Evolutionary conservation across 2,329 filamentous ascomycete genomes (phyloP).

Genomic region (Beauveria bassiana): DNA sequence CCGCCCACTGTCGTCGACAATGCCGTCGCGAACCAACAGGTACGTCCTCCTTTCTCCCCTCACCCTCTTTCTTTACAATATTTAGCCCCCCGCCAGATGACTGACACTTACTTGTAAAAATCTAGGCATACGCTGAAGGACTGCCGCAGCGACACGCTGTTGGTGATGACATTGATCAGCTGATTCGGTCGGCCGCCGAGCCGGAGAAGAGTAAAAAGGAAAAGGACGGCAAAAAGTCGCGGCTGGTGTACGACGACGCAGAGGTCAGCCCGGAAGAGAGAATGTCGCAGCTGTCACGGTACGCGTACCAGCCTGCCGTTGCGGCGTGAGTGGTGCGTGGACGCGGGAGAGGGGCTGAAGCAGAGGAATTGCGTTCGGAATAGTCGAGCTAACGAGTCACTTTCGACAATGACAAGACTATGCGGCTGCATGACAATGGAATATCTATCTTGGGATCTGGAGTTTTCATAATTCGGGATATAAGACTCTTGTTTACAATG

Average conservation of each 20-base stretch:
- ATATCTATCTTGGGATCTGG: constrained; percentile 2
- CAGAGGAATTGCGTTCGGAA: background rate
- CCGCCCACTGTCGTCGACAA: constrained; percentile 27
- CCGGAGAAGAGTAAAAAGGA: constrained; percentile 56
- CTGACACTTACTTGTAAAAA: background rate
- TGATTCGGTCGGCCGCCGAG: constrained; percentile 57
- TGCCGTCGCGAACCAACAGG: background rate
- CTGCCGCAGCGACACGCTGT: constrained; percentile 24
- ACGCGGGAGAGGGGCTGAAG: background rate
- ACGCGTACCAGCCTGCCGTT: constrained; percentile 46
- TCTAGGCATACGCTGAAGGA: constrained; percentile 17
- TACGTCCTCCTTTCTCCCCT: background rate
- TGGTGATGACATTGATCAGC: constrained; percentile 56
- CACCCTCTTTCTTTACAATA: background rate
- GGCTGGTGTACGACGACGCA: constrained; percentile 76
- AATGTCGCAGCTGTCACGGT: constrained; percentile 71
- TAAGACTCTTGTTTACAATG: background rate
- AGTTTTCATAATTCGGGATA: constrained; percentile 6
- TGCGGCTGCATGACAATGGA: background rate
- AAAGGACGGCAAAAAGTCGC: constrained; percentile 57
- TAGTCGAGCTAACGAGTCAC: background rate
- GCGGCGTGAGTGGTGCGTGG: constrained; percentile 12
- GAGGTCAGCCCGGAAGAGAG: constrained; percentile 81
- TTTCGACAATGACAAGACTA: background rate
- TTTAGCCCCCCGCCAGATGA: background rate